Evolutionary conservation across 257 asterid species (phyloP).

Genomic region (Lavandula angustifolia): DNA sequence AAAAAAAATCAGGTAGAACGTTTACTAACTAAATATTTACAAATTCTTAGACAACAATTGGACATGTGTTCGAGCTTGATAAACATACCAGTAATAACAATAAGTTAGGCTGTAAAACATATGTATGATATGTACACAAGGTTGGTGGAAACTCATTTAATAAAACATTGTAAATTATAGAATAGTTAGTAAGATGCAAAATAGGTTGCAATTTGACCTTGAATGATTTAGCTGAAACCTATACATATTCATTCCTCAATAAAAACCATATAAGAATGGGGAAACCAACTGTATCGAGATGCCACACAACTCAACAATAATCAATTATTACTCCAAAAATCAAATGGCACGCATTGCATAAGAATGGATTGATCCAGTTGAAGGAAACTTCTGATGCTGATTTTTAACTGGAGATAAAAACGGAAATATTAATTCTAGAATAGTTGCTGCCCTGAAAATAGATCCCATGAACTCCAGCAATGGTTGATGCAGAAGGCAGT

Average conservation of each 20-base stretch:
- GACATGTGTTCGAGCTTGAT: too few relatives aligned
- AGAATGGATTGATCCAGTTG: slow-evolving; percentile 4
- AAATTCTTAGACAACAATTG: too few relatives aligned
- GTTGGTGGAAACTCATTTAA: too few relatives aligned
- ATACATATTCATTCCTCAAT: slow-evolving; percentile 2
- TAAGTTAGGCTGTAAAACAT: too few relatives aligned
- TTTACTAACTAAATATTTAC: too few relatives aligned
- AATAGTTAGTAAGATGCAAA: background rate
- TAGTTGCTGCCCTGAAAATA: slow-evolving; percentile 39
- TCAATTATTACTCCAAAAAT: slow-evolving; percentile 14
- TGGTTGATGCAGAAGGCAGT: slow-evolving; percentile 36
- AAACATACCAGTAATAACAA: too few relatives aligned
- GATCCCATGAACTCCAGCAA: slow-evolving; percentile 38
- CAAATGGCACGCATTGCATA: slow-evolving; percentile 25
- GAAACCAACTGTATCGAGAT: background rate
- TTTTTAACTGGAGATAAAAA: background rate
- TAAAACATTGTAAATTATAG: too few relatives aligned
- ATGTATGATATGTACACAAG: too few relatives aligned
- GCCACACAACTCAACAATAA: slow-evolving; percentile 16
- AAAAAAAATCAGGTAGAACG: too few relatives aligned
- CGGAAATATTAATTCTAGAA: slow-evolving; percentile 11
- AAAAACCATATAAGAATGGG: background rate
- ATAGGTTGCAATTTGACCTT: background rate
- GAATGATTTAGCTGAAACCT: background rate
- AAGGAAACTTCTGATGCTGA: background rate